Percentiles rank a stretch among this genome's conserved stretches.
These are phyloP conservation scores for Cutaneotrichosporon spelunceum DNA, from an alignment of 1,284 basidiomycete genomes.

Conservation along the genomic window DNA sequence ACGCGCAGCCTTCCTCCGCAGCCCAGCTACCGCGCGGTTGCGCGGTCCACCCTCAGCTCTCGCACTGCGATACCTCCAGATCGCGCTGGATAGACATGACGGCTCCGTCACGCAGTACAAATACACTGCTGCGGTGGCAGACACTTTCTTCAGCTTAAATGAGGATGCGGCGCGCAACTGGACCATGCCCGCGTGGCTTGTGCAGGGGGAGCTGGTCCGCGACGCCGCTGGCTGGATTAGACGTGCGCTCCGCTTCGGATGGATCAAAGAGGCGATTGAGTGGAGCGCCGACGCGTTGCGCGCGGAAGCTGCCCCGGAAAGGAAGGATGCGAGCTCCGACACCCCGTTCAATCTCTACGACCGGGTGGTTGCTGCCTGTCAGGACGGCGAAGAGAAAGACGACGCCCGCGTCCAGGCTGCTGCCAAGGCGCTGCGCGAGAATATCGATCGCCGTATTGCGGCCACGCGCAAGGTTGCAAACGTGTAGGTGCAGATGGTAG, in stretches of 20 bases:
- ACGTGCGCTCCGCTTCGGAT: constrained; percentile 63
- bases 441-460: constrained; percentile 21
- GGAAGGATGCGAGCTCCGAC: constrained; percentile 62
- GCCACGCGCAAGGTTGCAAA: neutral
- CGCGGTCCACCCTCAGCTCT: constrained; percentile 73
- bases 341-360: constrained; percentile 83
- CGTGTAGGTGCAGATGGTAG: neutral
- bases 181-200: constrained; percentile 73
- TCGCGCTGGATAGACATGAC: constrained; percentile 74
- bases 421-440: constrained; percentile 31
- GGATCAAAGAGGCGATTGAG: constrained; percentile 72
- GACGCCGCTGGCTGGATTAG: constrained; percentile 39
- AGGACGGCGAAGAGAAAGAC: constrained; percentile 54
- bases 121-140: constrained; percentile 72
- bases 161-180: constrained; percentile 49
- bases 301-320: constrained; percentile 62
- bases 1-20: constrained; percentile 69
- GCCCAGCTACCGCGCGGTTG: constrained; percentile 72
- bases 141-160: constrained; percentile 69
- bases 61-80: constrained; percentile 83
- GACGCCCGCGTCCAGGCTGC: constrained; percentile 41
- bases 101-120: constrained; percentile 65
- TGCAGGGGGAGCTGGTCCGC: constrained; percentile 54
- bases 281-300: constrained; percentile 67
- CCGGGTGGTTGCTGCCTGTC: constrained; percentile 70